These are phyloP conservation scores for Alternaria arbusti DNA, from an alignment of 2,329 filamentous ascomycete species.

Conservation along the genomic window DNA sequence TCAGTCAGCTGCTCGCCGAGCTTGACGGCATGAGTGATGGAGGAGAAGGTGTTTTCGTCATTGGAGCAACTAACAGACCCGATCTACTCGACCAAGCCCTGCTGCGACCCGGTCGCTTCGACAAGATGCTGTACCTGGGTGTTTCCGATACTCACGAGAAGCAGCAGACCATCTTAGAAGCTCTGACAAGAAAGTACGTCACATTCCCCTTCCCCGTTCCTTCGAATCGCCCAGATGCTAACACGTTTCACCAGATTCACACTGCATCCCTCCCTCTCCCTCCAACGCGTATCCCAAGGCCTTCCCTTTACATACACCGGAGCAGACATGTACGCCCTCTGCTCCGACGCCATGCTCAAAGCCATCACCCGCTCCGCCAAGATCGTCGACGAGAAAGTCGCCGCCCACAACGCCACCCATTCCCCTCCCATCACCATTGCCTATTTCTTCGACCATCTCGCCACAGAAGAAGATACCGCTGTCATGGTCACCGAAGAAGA, in stretches of 20 bases:
- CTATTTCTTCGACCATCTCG: conserved; percentile 94
- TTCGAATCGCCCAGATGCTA: neutral
- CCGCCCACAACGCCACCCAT: conserved; percentile 64
- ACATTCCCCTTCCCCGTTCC: neutral
- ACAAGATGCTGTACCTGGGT: conserved; percentile 97
- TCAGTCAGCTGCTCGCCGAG: conserved; percentile 92
- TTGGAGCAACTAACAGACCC: conserved; percentile 93
- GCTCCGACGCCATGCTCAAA: conserved; percentile 98
- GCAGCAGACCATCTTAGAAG: conserved; percentile 92
- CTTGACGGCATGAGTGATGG: conserved; percentile 97
- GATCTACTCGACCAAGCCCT: conserved; percentile 91
- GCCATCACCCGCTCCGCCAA: conserved; percentile 90
- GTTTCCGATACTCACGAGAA: conserved; percentile 97
- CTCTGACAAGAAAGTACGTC: conserved; percentile 87
- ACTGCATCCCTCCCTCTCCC: conserved; percentile 78
- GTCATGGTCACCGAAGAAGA: conserved; percentile 91
- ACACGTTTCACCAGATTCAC: conserved; percentile 68
- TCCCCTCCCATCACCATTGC: conserved; percentile 73
- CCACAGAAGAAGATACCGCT: conserved; percentile 78
- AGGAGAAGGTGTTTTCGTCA: conserved; percentile 87
- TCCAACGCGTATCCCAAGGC: conserved; percentile 73
- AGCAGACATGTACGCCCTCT: conserved; percentile 95
- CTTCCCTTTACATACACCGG: conserved; percentile 97
- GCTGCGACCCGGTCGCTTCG: conserved; percentile 87
- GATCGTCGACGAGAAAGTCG: conserved; percentile 83